These are phyloP conservation scores for Alternaria dauci DNA, from an alignment of 2,329 filamentous ascomycete genomes.

Conservation along the genomic window DNA sequence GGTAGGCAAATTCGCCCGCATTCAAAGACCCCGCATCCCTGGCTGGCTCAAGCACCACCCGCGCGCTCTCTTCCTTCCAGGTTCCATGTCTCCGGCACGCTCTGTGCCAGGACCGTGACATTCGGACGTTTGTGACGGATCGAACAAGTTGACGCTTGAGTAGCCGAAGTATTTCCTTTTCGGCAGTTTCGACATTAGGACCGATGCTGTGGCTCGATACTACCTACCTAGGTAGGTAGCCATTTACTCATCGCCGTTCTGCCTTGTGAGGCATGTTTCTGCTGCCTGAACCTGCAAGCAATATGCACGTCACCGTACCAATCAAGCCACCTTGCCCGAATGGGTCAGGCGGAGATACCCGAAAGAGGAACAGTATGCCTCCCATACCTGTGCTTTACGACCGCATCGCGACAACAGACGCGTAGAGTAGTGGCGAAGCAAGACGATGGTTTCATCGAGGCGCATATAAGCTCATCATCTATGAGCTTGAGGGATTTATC, in stretches of 20 bases:
- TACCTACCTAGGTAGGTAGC: neutral
- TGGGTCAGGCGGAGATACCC: neutral
- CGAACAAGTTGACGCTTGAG: neutral
- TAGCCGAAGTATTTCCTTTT: neutral
- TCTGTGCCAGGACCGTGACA: neutral
- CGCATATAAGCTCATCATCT: neutral
- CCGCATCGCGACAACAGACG: neutral
- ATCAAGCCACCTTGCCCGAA: neutral
- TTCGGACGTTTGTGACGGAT: neutral
- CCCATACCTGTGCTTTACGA: neutral
- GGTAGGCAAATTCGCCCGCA: neutral
- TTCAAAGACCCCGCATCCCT: neutral
- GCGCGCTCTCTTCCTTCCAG: neutral
- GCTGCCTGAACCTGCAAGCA: neutral
- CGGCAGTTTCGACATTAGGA: neutral
- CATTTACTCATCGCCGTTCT: neutral
- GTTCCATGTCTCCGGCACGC: neutral
- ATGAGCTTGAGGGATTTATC: neutral
- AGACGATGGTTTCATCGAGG: neutral
- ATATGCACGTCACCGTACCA: constrained; percentile 2
- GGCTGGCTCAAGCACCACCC: neutral
- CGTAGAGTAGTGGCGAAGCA: neutral
- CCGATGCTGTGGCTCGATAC: neutral
- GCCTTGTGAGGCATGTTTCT: constrained; percentile 6
- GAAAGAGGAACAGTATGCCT: neutral